These are phyloP conservation scores for Serendipita sp. DNA, from an alignment of 768 basidiomycete species.

Conservation along the genomic window DNA sequence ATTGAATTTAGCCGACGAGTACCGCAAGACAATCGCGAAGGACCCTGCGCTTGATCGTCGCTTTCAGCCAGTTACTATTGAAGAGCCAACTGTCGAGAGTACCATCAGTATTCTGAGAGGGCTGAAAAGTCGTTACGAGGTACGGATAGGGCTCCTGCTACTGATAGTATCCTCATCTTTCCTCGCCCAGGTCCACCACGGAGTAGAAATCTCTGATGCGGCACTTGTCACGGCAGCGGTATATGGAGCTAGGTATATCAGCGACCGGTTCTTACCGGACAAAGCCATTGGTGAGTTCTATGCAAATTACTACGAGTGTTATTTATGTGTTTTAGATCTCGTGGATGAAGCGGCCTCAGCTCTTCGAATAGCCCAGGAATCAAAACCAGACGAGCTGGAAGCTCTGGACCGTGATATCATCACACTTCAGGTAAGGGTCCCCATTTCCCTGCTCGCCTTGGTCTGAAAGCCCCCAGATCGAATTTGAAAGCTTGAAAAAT, in stretches of 20 bases:
- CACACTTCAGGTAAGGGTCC: slow-evolving; percentile 38
- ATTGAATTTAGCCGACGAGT: slow-evolving; percentile 50
- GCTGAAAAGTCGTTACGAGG: not conserved
- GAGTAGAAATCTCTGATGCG: slow-evolving; percentile 77
- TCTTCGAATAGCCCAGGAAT: slow-evolving; percentile 74
- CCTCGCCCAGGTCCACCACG: slow-evolving; percentile 82
- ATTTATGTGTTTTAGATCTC: slow-evolving; percentile 34
- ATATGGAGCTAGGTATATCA: slow-evolving; percentile 70
- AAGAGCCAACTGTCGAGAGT: slow-evolving; percentile 73
- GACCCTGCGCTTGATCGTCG: slow-evolving; percentile 82
- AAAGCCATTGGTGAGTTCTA: slow-evolving; percentile 42
- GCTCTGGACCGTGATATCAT: slow-evolving; percentile 66
- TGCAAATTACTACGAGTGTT: not conserved
- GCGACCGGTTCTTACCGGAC: slow-evolving; percentile 77
- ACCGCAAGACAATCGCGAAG: slow-evolving; percentile 80
- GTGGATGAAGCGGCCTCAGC: slow-evolving; percentile 87
- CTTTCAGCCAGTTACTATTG: slow-evolving; percentile 79
- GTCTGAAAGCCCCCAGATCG: slow-evolving; percentile 30
- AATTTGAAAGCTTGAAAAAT: slow-evolving; percentile 76
- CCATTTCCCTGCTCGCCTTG: not conserved
- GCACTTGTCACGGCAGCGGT: slow-evolving; percentile 84
- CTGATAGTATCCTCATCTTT: slow-evolving; percentile 39
- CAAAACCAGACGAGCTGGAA: slow-evolving; percentile 75
- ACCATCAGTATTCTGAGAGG: slow-evolving; percentile 29
- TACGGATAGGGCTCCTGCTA: slow-evolving; percentile 6